Evolutionary conservation across 257 asterid genomes (phyloP).

Genomic region (Plantago major): DNA sequence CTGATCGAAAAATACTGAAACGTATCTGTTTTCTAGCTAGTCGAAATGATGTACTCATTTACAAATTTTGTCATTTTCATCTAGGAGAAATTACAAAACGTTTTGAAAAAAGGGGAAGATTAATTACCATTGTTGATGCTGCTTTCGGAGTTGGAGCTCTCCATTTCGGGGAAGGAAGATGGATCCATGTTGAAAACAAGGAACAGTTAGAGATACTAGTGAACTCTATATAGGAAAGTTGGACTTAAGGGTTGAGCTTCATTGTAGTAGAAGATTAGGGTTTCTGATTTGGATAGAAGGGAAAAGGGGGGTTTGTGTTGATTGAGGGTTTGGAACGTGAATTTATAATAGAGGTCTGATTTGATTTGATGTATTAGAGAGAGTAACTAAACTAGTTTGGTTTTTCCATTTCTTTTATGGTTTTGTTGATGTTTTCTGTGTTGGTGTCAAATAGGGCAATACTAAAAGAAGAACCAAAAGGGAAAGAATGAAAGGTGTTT

Average conservation of each 20-base stretch:
- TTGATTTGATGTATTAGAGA: conserved; percentile 14
- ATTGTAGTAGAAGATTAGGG: conserved; percentile 18
- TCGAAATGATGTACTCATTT: no score
- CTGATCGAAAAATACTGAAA: no score
- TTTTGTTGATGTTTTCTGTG: background rate
- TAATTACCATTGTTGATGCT: conserved; percentile 15
- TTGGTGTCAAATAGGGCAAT: conserved; percentile 15
- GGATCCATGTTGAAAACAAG: conserved; percentile 32
- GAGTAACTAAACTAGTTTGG: background rate
- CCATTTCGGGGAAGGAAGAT: conserved; percentile 35
- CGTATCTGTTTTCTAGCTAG: no score
- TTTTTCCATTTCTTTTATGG: background rate
- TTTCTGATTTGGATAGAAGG: conserved; percentile 14
- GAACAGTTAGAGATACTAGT: no score
- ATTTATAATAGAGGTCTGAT: conserved; percentile 18
- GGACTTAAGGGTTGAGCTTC: background rate
- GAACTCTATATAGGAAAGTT: background rate
- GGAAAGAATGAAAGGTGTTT: conserved; percentile 25
- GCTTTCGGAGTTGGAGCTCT: conserved; percentile 49
- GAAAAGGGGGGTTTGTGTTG: background rate
- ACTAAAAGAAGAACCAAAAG: conserved; percentile 15
- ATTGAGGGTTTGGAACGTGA: background rate
- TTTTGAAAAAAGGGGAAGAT: background rate
- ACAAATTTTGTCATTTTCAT: no score
- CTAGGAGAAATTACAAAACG: no score